phyloP scores from a whole-genome alignment of 192 early-diverging fungal species.

The Linnemannia schmuckeri region DNA sequence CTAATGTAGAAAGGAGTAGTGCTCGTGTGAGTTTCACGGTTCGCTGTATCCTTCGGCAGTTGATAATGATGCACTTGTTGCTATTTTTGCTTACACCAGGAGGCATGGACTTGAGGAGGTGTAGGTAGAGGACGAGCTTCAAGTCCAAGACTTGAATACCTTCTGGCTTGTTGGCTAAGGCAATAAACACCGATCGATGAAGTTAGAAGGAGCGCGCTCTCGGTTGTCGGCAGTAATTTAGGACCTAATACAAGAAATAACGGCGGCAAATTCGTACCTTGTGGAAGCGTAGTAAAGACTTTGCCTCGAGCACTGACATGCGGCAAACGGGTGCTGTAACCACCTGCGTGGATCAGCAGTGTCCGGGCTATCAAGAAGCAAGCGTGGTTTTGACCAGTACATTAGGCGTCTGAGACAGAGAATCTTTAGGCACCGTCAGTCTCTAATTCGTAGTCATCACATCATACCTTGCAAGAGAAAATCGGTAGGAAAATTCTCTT shows the following conservation, averaged over 20 bases:
- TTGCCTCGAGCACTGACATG: constrained; percentile 60
- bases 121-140: constrained; percentile 35
- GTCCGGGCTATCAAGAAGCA: constrained; percentile 22
- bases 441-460: neutral
- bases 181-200: neutral
- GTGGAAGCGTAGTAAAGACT: constrained; percentile 54
- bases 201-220: neutral
- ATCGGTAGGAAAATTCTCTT: constrained; percentile 24
- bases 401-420: neutral
- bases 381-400: neutral
- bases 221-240: no score
- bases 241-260: neutral
- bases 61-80: neutral
- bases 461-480: constrained; percentile 27
- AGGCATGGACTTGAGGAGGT: constrained; percentile 31
- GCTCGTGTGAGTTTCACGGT: neutral
- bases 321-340: constrained; percentile 58
- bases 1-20: neutral
- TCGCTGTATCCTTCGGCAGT: neutral
- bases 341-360: constrained; percentile 58
- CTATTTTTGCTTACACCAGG: constrained; percentile 22
- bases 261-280: constrained; percentile 6
- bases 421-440: neutral
- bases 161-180: constrained; percentile 15
- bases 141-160: constrained; percentile 39